Evolutionary conservation across 2,329 filamentous ascomycete species (phyloP).

Genomic region (Gaeumannomyces sp.): DNA sequence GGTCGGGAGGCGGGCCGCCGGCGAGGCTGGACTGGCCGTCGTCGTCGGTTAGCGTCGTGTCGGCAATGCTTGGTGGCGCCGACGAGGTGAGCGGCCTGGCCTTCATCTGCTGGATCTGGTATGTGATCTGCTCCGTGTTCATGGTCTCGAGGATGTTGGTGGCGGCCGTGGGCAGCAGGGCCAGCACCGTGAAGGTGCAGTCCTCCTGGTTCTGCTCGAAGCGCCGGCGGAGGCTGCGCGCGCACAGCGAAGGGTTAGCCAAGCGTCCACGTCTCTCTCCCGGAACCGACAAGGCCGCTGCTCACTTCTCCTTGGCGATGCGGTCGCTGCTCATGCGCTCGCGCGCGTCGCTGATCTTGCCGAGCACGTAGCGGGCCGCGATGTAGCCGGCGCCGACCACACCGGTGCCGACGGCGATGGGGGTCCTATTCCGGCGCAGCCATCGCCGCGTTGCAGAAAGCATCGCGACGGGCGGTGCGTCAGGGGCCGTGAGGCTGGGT

Average conservation of each 20-base stretch:
- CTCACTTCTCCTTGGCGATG: constrained; percentile 93
- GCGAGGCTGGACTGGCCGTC: constrained; percentile 53
- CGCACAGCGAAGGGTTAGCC: constrained; percentile 6
- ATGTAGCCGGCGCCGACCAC: constrained; percentile 87
- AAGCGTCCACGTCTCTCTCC: neutral
- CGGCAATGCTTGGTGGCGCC: constrained; percentile 53
- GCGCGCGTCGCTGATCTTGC: constrained; percentile 85
- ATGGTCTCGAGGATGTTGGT: constrained; percentile 82
- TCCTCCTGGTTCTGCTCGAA: constrained; percentile 99
- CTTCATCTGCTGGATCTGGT: constrained; percentile 92
- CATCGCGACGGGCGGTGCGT: constrained; percentile 34
- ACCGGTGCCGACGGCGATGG: constrained; percentile 80
- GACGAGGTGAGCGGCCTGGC: constrained; percentile 34
- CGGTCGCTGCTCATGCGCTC: constrained; percentile 96
- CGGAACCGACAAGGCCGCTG: constrained; percentile 5
- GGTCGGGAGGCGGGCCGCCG: constrained; percentile 25
- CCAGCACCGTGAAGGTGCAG: constrained; percentile 96
- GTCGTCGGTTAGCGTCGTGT: constrained; percentile 74
- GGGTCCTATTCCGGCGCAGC: constrained; percentile 86
- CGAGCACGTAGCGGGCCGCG: constrained; percentile 84
- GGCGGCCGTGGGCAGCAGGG: constrained; percentile 84
- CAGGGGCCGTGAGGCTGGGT: neutral
- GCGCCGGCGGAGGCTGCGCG: constrained; percentile 77
- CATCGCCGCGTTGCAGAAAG: constrained; percentile 74
- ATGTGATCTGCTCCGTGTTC: constrained; percentile 86